These are phyloP conservation scores for bread wheat (Triticum aestivum) DNA, from an alignment of 176 grass and related monocot species.

Conservation along the genomic window IWGSC_CS_RefSeq_v2.1 NC_057799.1:564014688-564015187, in stretches of 20 bases:
- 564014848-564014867: conserved; percentile 85
- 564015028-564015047: not conserved
- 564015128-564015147: conserved; percentile 82
- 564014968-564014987: conserved; percentile 94
- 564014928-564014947: conserved; percentile 76
- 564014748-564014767: not conserved
- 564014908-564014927: conserved; percentile 93
- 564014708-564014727: not conserved
- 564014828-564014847: conserved; percentile 58
- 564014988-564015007: conserved; percentile 53
- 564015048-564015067: conserved; percentile 8
- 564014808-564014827: conserved; percentile 73
- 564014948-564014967: conserved; percentile 92
- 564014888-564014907: conserved; percentile 99
- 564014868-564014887: conserved; percentile 95
- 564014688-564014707: too few relatives aligned
- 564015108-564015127: conserved; percentile 96
- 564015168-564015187: conserved; percentile 96
- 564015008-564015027: conserved; percentile 1
- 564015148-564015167: conserved; percentile 88
- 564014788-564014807: conserved; percentile 73
- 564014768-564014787: conserved; percentile 76
- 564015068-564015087: conserved; percentile 29
- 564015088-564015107: conserved; percentile 96
- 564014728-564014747: not conserved